phyloP scores from a whole-genome alignment of 1,284 basidiomycete genomes.

The Blastosporella zonata region DNA sequence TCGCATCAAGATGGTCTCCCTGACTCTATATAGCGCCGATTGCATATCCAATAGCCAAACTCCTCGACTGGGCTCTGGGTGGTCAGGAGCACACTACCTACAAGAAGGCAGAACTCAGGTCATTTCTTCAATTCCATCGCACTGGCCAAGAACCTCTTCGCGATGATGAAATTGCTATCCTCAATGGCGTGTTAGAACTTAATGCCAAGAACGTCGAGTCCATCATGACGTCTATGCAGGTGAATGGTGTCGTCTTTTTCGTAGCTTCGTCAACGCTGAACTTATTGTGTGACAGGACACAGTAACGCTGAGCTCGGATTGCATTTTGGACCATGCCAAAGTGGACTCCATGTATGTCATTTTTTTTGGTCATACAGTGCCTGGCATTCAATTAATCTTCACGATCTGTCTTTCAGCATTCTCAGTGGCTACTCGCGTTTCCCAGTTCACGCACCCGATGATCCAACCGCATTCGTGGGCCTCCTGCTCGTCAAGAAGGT shows the following conservation, averaged over 20 bases:
- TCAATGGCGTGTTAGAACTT: constrained; percentile 85
- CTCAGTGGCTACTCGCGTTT: constrained; percentile 91
- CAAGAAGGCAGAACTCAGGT: constrained; percentile 91
- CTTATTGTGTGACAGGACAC: constrained; percentile 55
- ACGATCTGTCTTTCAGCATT: constrained; percentile 27
- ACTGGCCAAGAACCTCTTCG: constrained; percentile 84
- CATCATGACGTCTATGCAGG: constrained; percentile 87
- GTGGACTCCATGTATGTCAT: constrained; percentile 68
- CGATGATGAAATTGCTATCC: constrained; percentile 86
- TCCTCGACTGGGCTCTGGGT: constrained; percentile 81
- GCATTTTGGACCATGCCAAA: constrained; percentile 75
- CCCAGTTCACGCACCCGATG: constrained; percentile 81
- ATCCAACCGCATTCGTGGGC: constrained; percentile 79
- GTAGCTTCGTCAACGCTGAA: not conserved
- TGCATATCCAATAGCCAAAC: constrained; percentile 86
- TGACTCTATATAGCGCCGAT: constrained; percentile 57
- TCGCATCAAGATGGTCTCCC: not conserved
- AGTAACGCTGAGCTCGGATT: constrained; percentile 73
- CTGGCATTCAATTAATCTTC: not conserved
- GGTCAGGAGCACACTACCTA: constrained; percentile 73
- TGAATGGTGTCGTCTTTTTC: constrained; percentile 26
- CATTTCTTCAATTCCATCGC: constrained; percentile 89
- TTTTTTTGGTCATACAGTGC: not conserved
- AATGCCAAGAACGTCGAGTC: constrained; percentile 80
- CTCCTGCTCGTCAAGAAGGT: constrained; percentile 87